Conservation (phyloP, 1,139 yeast species). For the Saccharomyces hybrid region DNA sequence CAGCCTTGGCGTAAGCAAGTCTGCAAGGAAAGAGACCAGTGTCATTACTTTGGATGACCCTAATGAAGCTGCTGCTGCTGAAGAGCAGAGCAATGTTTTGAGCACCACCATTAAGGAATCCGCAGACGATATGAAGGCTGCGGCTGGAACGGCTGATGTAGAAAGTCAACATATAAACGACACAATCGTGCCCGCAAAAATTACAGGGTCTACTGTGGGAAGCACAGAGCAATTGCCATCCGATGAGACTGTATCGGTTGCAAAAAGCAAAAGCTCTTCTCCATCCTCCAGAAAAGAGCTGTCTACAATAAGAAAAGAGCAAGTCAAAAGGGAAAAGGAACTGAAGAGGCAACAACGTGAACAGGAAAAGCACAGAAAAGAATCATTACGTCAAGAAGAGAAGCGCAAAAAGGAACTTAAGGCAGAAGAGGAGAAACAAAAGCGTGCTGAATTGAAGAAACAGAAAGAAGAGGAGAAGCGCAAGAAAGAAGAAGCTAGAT, state of each 20-base stretch:
- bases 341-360: slow-evolving; percentile 31
- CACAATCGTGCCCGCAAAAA: neutral
- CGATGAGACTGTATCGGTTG: neutral
- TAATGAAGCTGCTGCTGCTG: slow-evolving; percentile 12
- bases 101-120: neutral
- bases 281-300: slow-evolving; percentile 15
- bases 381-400: slow-evolving; percentile 33
- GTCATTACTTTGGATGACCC: slow-evolving; percentile 4
- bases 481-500: slow-evolving; percentile 18
- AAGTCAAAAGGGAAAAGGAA: slow-evolving; percentile 24
- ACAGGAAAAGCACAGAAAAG: slow-evolving; percentile 30
- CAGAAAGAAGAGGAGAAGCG: slow-evolving; percentile 27
- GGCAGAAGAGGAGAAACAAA: slow-evolving; percentile 26
- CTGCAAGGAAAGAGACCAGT: neutral
- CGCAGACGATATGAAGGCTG: slow-evolving; percentile 11
- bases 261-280: neutral
- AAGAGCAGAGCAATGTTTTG: neutral
- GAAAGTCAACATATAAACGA: neutral
- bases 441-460: slow-evolving; percentile 27
- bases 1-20: neutral
- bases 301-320: slow-evolving; percentile 8
- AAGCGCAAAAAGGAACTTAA: slow-evolving; percentile 32
- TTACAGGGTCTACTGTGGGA: no score
- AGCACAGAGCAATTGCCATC: neutral
- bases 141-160: neutral